Base-by-base conservation (phyloP, 345 rosid species). In the Ceriops zippeliana region DNA sequence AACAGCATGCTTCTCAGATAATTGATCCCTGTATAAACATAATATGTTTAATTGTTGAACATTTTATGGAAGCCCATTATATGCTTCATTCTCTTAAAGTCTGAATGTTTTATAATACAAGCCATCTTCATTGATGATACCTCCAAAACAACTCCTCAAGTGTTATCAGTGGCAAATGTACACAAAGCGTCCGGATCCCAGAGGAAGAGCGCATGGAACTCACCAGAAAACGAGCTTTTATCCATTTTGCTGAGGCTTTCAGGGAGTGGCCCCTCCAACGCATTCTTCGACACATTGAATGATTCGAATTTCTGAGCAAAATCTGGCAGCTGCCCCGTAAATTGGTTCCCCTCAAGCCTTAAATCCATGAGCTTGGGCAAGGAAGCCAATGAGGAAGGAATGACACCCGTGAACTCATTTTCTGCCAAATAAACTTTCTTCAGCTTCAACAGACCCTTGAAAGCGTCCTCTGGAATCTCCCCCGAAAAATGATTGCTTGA, bases 401-500 rank as follows among this genome's bases (percentile, higher is more conserved):
- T 86, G 22, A 69, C 66, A 27, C 96, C 99, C 0, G 65, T 20
- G 62, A 95, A 90, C 24, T 59, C 31, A 62, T 91, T 95, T 1
- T 81, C 17, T 6, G 82, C 81, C n/a, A 90, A 66, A 54, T 78
- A 65, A n/a, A 95, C 34, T 75, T 84, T 95, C 87, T 80, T 91
- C 71, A 91, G 75, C 63, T 81, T 77, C 34, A 38, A 11, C 93
- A 91, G 79, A 17, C 89, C 89, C 27, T 58, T 70, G 69, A 95
- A 95, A 42, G 85, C 85, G 72, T 86, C 78, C 0, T 2, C 74
- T 0, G 86, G 86, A 67, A 91, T 84, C 9, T 66, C 76, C 34
- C 89, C 93, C 0, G 91, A 81, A 58, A 86, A 88, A 16, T 52
- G 73, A 75, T 91, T 95, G 60, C 77, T 59, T 9, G 99, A 88